Evolutionary conservation across 179 eudicot species (phyloP).

Genomic region (Beta lomatogona): DNA sequence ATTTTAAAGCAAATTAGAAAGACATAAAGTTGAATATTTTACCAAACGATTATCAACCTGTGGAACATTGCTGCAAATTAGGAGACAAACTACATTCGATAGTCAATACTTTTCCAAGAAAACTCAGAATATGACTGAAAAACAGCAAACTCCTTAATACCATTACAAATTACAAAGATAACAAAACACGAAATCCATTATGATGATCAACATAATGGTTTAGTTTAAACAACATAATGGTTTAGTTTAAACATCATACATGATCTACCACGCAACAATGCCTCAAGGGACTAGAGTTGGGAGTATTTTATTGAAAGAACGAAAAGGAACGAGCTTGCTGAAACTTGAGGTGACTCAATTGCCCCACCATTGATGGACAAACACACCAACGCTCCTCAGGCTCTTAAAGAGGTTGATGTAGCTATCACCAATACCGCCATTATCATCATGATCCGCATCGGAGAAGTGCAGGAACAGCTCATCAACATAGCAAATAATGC

Average conservation of each 20-base stretch:
- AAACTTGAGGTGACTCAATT: conserved; percentile 26
- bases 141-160: background rate
- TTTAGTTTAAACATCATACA: conserved; percentile 12
- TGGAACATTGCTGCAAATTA: no score
- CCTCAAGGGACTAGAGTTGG: conserved; percentile 18
- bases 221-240: conserved; percentile 4
- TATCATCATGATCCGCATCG: conserved; percentile 34
- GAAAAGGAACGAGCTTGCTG: background rate
- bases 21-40: no score
- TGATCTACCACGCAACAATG: conserved; percentile 17
- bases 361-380: conserved; percentile 75
- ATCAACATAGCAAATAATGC: conserved; percentile 69
- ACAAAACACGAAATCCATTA: background rate
- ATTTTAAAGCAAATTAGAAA: no score
- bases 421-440: conserved; percentile 32
- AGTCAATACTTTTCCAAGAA: no score
- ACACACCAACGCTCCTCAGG: conserved; percentile 69
- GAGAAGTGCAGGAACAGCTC: conserved; percentile 75
- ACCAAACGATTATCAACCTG: no score
- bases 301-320: conserved; percentile 32
- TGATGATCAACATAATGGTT: conserved; percentile 6
- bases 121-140: no score
- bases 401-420: conserved; percentile 50
- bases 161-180: conserved; percentile 5
- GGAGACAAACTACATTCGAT: no score